Percentiles rank a stretch among this genome's conserved stretches.
These are phyloP conservation scores for Kalaharituber pfeilii DNA, from an alignment of 2,329 filamentous ascomycete genomes.

Conservation along the genomic window DNA sequence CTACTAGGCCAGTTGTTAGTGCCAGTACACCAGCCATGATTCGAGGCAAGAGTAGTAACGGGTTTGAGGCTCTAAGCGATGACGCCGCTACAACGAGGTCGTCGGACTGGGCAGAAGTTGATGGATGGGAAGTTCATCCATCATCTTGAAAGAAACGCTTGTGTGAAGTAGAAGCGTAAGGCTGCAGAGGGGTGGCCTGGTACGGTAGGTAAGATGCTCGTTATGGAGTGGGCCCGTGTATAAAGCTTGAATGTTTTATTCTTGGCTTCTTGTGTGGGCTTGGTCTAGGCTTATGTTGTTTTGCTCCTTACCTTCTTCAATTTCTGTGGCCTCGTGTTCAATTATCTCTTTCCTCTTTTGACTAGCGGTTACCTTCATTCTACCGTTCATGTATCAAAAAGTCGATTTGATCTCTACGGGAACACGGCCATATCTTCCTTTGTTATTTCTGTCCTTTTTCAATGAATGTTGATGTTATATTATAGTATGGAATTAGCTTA, in stretches of 20 bases:
- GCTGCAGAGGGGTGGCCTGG: slow-evolving; percentile 2
- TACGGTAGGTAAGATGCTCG: not conserved
- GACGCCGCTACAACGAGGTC: not conserved
- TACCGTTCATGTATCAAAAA: too few relatives aligned
- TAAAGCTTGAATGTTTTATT: not conserved
- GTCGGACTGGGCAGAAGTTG: not conserved
- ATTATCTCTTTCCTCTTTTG: not conserved
- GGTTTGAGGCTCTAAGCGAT: slow-evolving; percentile 10
- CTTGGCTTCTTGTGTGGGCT: not conserved
- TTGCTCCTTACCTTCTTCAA: too few relatives aligned
- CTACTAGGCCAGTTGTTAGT: not conserved
- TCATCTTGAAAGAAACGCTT: not conserved
- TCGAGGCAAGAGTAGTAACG: slow-evolving; percentile 5
- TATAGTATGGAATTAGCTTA: too few relatives aligned
- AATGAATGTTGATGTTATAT: too few relatives aligned
- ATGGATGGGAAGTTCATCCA: slow-evolving; percentile 2
- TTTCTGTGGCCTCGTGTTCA: not conserved
- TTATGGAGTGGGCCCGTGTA: too few relatives aligned
- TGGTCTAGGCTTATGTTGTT: not conserved
- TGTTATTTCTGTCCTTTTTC: too few relatives aligned
- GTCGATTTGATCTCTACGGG: too few relatives aligned
- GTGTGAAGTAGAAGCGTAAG: not conserved
- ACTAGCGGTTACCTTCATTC: too few relatives aligned
- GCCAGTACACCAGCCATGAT: not conserved
- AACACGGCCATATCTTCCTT: too few relatives aligned